Evolutionary conservation across 2,329 filamentous ascomycete genomes (phyloP).

Genomic region (Dissoconium aciculare): DNA sequence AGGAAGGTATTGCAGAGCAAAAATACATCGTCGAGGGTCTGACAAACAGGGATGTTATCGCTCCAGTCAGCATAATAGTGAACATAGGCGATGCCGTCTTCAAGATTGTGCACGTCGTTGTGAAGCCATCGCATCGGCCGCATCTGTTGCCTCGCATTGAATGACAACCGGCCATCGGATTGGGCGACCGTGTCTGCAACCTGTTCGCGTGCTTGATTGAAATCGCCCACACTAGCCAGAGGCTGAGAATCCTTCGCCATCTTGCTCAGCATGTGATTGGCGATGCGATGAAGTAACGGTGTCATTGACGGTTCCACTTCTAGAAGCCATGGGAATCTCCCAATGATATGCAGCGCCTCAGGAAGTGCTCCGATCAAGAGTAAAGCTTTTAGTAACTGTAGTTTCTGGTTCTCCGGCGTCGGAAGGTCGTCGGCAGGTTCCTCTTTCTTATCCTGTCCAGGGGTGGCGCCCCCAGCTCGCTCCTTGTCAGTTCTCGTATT

Average conservation of each 20-base stretch:
- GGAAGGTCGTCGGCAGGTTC: constrained; percentile 41
- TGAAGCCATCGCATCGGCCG: constrained; percentile 55
- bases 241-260: constrained; percentile 46
- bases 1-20: constrained; percentile 70
- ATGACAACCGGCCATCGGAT: constrained; percentile 48
- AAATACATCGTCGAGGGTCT: constrained; percentile 80
- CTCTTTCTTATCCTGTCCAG: constrained; percentile 27
- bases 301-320: constrained; percentile 72
- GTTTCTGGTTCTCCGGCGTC: constrained; percentile 77
- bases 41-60: constrained; percentile 83
- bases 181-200: constrained; percentile 51
- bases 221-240: constrained; percentile 25
- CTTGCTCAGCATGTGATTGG: constrained; percentile 67
- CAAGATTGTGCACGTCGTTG: constrained; percentile 60
- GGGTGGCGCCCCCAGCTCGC: constrained; percentile 25
- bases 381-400: constrained; percentile 66
- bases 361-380: constrained; percentile 84
- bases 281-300: constrained; percentile 67
- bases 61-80: constrained; percentile 98
- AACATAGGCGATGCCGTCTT: constrained; percentile 59
- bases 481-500: constrained; percentile 34
- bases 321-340: constrained; percentile 81
- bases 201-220: constrained; percentile 35
- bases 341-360: constrained; percentile 81
- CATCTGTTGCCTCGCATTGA: constrained; percentile 14